Base-by-base conservation (phyloP, 2,329 filamentous ascomycete species). In the Cladosporium sp. region DNA sequence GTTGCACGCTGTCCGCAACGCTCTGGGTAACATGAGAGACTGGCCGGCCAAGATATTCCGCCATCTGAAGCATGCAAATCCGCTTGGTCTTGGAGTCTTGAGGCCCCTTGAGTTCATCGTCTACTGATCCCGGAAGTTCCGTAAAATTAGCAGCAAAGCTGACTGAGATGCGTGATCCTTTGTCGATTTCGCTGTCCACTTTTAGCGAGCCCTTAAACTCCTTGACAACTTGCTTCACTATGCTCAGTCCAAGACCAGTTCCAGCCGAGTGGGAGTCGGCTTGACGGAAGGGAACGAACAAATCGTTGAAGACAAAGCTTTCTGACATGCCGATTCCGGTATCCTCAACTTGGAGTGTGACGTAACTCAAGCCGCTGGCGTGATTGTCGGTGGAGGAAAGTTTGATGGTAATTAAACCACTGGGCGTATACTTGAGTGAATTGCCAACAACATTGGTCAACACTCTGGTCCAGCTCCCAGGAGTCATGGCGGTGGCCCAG, bases 361-460 rank as follows among this genome's bases (percentile, higher is more conserved):
- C 66, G 14, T 56, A 49, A 63, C 2, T 57, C 68, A 59, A 65
- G 67, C 65, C 29, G 70, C 66, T n/a, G 69, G 69, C 14, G 77
- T 14, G 6, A 52, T 67, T 7, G 7, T 55, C 18, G 16, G 8
- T 33, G 2, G 60, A 18, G 23, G n/a, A 53, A 5, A 63, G 49
- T 16, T 31, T 61, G 44, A 80, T 67, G 10, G 71, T 69, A 52
- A 83, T 78, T 28, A 72, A 76, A 0, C 81, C 79, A 16, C 72
- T 66, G 1, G 71, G 65, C 0, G 79, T 82, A 66, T 83, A 82
- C 67, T 83, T 83, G n/a, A 83, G 71, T 0, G 81, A 75, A 69
- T 83, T 83, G 0, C 81, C 80, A 12, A 81, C 77, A 1, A 83
- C 65, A 59, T 83, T 83, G 74, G 81, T 82, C n/a, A 83, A 69